These are phyloP conservation scores for Sindora glabra DNA, from an alignment of 306 rosid species.

Conservation along the genomic window DNA sequence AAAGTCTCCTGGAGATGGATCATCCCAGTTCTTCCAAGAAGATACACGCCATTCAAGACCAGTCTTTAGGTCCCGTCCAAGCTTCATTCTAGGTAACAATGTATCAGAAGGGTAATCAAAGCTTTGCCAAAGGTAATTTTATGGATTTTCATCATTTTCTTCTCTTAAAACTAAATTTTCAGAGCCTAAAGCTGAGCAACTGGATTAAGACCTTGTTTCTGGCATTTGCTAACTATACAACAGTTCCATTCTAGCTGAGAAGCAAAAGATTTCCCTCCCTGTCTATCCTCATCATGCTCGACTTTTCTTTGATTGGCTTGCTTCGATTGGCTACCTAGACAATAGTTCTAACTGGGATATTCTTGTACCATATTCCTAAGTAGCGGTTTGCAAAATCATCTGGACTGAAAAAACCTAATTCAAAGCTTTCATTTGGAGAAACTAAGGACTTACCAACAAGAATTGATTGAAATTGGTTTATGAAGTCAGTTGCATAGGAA, in stretches of 20 bases:
- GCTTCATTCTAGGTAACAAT: too few species aligned
- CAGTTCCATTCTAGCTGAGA: not conserved
- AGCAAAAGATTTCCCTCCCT: conserved; percentile 17
- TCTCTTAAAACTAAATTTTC: too few species aligned
- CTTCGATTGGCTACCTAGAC: conserved; percentile 61
- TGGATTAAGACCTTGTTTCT: conserved; percentile 12
- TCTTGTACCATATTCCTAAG: conserved; percentile 55
- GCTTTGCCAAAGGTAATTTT: too few species aligned
- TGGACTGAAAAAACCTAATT: conserved; percentile 26
- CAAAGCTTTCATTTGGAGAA: conserved; percentile 26
- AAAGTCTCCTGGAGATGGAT: conserved; percentile 44
- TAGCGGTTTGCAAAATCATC: conserved; percentile 19
- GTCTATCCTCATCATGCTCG: conserved; percentile 29
- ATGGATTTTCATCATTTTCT: too few species aligned
- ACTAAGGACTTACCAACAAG: conserved; percentile 20
- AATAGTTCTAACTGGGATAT: conserved; percentile 23
- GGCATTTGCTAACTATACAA: conserved; percentile 31
- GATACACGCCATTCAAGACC: conserved; percentile 22
- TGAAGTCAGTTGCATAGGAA: conserved; percentile 9
- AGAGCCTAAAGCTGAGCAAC: conserved; percentile 26
- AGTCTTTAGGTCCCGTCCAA: too few species aligned
- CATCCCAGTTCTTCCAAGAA: conserved; percentile 38
- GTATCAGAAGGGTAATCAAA: too few species aligned
- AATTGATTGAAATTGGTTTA: conserved; percentile 9
- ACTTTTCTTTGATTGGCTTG: conserved; percentile 31